These are phyloP conservation scores for Acacia crassicarpa DNA, from an alignment of 306 rosid genomes.

Conservation along the genomic window DNA sequence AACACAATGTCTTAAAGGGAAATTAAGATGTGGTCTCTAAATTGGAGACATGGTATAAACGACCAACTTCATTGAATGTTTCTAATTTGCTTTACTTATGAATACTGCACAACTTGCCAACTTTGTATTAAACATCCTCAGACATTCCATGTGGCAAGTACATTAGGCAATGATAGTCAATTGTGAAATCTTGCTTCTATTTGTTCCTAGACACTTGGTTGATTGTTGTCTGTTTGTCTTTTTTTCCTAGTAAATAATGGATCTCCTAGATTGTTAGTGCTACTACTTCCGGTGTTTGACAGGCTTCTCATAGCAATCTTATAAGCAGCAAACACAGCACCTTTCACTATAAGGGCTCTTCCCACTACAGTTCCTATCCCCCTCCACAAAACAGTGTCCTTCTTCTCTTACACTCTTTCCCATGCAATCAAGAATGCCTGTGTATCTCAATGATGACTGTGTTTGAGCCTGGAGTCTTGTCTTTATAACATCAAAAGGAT, in stretches of 20 bases:
- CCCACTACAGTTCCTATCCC: constrained; percentile 76
- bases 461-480: constrained; percentile 82
- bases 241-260: not conserved
- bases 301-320: constrained; percentile 67
- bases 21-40: not conserved
- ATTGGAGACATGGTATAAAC: no score
- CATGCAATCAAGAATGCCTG: constrained; percentile 62
- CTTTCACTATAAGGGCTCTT: constrained; percentile 80
- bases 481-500: constrained; percentile 79
- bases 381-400: constrained; percentile 60
- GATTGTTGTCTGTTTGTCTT: not conserved
- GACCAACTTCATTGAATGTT: no score
- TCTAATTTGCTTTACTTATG: not conserved
- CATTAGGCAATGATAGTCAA: no score
- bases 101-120: no score
- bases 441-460: constrained; percentile 46
- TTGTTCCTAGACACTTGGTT: not conserved
- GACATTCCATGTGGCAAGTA: no score
- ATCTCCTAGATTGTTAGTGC: constrained; percentile 15
- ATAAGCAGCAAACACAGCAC: constrained; percentile 78
- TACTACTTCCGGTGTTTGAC: constrained; percentile 30
- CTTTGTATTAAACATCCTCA: no score
- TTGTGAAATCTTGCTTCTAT: no score
- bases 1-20: not conserved
- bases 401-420: constrained; percentile 55